Evolutionary conservation across 305 asterid species (phyloP).

Genomic region (Monarda citriodora): DNA sequence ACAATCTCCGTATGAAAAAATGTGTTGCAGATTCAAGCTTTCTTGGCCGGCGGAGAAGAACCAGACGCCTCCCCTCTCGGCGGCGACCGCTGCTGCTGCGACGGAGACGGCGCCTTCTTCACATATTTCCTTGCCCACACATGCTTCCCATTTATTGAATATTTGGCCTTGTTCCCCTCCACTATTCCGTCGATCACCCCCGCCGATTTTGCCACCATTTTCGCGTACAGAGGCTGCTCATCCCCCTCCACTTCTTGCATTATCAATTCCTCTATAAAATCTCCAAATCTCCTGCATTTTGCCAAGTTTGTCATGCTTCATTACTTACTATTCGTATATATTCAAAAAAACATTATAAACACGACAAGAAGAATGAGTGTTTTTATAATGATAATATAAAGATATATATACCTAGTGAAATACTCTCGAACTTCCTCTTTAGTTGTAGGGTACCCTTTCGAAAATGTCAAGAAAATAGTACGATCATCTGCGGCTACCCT

Average conservation of each 20-base stretch:
- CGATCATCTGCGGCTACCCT: conserved; percentile 47
- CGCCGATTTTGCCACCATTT: conserved; percentile 41
- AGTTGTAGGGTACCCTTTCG: conserved; percentile 58
- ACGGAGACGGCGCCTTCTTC: conserved; percentile 21
- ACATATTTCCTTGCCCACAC: conserved; percentile 81
- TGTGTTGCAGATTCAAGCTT: background rate
- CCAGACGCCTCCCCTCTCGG: conserved; percentile 15
- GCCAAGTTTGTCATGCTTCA: too few species aligned
- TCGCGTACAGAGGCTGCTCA: conserved; percentile 62
- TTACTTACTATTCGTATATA: too few species aligned
- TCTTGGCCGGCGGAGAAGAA: background rate
- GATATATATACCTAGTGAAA: conserved; percentile 54
- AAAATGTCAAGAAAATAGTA: conserved; percentile 69
- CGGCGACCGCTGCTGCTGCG: conserved; percentile 18
- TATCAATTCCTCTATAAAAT: conserved; percentile 50
- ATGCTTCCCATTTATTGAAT: conserved; percentile 74
- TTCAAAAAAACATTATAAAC: too few species aligned
- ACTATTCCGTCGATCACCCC: conserved; percentile 40
- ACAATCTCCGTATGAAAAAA: too few species aligned
- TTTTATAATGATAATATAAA: too few species aligned
- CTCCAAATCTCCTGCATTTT: conserved; percentile 85
- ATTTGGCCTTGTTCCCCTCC: conserved; percentile 57
- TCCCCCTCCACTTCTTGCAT: conserved; percentile 67
- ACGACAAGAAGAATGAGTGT: too few species aligned
- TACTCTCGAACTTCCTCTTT: conserved; percentile 54